Evolutionary conservation across 2,329 filamentous ascomycete species (phyloP), one percentile per base, ranked within the genome.

Genomic region (Coniochaeta prunicola): DNA sequence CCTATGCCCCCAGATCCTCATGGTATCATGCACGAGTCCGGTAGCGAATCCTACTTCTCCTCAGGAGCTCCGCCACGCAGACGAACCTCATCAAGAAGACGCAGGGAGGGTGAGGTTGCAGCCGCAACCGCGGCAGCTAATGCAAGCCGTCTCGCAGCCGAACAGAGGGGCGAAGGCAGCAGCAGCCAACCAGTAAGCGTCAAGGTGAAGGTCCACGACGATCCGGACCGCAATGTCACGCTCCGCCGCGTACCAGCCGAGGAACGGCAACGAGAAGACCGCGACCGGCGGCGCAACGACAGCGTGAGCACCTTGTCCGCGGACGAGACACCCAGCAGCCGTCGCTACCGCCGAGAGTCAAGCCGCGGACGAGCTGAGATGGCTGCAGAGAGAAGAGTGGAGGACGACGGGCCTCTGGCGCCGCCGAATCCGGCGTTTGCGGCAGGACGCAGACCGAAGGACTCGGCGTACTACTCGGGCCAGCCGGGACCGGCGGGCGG

Each of bases 391-490:
- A 69, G 73, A 42, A 70, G 69, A 13, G 71, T 70, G 0, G 79
- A 80, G 50, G 53, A 54, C 50, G 66, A 78, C n/a, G 70, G 71
- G 8, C 74, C 79, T 5, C 67, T 85, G 1, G 78, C 77, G 12
- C 83, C 83, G 1, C 83, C 84, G 0, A 78, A 80, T 59, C 81
- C 84, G 10, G 75, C 81, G 6, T 85, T 83, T 65, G 80, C 82
- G 5, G 78, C 76, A 45, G 77, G 77, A 0, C 73, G 75, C 60
- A 76, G 77, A 65, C 74, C 71, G 2, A 87, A 86, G 65, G 84
- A 87, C 66, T 84, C 82, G 50, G 81, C 82, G 9, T 86, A 87
- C 65, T 86, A 84, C 66, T 84, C 82, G 15, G 81, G 81, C 7
- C 72, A 74, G 60, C 72, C 77, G 2, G 74, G 76, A 2, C 75